Percentiles rank a stretch among this genome's conserved stretches.
Conservation (phyloP, 306 rosid genomes). For the Acacia acuminata region DNA sequence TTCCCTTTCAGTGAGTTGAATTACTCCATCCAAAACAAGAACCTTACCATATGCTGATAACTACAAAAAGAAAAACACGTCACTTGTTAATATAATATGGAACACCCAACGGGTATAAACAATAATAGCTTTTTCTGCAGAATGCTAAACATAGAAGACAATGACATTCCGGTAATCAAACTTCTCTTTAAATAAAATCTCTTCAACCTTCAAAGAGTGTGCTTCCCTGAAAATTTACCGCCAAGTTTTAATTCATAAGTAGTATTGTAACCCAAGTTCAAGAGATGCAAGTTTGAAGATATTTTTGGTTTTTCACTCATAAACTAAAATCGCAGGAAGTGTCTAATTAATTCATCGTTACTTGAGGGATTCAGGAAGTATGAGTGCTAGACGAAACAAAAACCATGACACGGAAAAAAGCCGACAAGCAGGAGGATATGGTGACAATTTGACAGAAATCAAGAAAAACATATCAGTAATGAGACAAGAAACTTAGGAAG, state of each 20-base stretch:
- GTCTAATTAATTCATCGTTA: background rate
- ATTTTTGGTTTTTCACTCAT: too few species aligned
- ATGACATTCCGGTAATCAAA: too few species aligned
- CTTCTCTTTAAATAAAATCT: too few species aligned
- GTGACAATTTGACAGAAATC: background rate
- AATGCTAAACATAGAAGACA: too few species aligned
- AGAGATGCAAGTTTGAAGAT: too few species aligned
- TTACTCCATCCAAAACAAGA: slow-evolving; percentile 96
- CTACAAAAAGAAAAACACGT: slow-evolving; percentile 47
- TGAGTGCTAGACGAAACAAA: background rate
- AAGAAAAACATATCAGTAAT: background rate
- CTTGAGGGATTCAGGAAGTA: background rate
- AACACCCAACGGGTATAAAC: background rate
- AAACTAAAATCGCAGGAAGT: background rate
- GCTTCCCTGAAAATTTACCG: too few species aligned
- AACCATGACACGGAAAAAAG: background rate
- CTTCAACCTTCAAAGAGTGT: too few species aligned
- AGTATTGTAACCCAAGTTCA: too few species aligned
- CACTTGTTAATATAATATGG: slow-evolving; percentile 20
- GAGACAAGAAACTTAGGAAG: background rate
- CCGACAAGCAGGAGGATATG: background rate
- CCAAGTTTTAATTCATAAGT: too few species aligned
- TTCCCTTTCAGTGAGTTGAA: slow-evolving; percentile 96
- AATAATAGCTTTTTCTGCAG: slow-evolving; percentile 19
- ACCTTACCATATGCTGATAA: slow-evolving; percentile 96